Conservation (phyloP, 345 rosid species). For the Eucalyptus fibrosa region DNA sequence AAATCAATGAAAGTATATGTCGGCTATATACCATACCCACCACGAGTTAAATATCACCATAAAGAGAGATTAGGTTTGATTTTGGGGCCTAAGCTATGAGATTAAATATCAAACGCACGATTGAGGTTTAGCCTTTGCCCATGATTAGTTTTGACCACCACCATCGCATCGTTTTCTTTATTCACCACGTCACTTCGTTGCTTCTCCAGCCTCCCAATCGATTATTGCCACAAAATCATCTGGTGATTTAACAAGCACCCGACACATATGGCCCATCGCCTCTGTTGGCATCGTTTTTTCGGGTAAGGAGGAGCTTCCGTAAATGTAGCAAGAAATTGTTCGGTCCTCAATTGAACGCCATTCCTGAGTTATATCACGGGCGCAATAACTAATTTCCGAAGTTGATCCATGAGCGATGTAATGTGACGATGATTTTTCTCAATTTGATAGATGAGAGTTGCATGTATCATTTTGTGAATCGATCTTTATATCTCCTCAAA, state of each 20-base stretch:
- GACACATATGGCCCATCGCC: background rate
- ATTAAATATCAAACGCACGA: background rate
- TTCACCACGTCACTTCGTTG: background rate
- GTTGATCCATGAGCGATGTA: fast-evolving
- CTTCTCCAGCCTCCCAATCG: background rate
- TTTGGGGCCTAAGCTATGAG: background rate
- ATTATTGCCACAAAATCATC: background rate
- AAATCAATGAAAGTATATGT: constrained; percentile 8
- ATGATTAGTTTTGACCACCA: background rate
- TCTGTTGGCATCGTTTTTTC: background rate
- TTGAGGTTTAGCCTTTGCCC: background rate
- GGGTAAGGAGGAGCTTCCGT: background rate
- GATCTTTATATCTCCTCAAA: background rate
- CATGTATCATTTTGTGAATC: background rate
- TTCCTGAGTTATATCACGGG: background rate
- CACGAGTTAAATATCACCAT: background rate
- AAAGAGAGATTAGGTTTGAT: background rate
- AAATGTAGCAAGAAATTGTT: fast-evolving
- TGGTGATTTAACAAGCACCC: background rate
- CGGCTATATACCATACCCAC: constrained; percentile 30
- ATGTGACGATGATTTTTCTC: background rate
- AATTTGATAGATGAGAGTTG: fast-evolving
- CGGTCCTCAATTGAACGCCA: background rate
- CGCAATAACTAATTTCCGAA: background rate
- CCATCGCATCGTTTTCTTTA: background rate